Evolutionary conservation across 2,329 filamentous ascomycete genomes (phyloP).

Genomic region (Cephalotrichum gorgonifer): DNA sequence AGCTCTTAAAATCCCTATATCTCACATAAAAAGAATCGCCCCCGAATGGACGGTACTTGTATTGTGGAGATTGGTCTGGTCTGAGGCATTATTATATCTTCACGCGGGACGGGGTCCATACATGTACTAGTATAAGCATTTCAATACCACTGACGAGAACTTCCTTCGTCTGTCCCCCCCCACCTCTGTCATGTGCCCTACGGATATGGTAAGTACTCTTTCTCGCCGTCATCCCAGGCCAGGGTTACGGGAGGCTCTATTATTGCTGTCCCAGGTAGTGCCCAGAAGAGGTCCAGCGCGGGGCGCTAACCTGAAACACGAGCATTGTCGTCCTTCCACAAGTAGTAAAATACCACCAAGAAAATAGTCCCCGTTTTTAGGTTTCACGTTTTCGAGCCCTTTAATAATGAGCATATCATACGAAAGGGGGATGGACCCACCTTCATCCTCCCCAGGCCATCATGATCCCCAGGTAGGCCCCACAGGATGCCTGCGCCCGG

Average conservation of each 20-base stretch:
- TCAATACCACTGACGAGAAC: neutral
- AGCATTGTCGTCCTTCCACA: neutral
- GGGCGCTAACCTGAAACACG: neutral
- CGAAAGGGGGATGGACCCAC: no score
- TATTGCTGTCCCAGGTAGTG: neutral
- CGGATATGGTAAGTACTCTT: no score
- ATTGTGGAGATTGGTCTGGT: neutral
- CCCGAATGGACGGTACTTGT: neutral
- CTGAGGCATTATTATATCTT: no score
- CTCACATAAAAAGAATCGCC: neutral
- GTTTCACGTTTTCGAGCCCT: neutral
- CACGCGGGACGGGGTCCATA: neutral
- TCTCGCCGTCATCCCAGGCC: no score
- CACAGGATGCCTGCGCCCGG: no score
- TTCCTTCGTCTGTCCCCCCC: neutral
- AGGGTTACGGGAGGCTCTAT: neutral
- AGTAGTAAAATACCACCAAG: no score
- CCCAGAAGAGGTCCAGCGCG: neutral
- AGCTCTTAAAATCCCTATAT: neutral
- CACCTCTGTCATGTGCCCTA: no score
- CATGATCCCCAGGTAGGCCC: no score
- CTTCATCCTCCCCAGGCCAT: neutral
- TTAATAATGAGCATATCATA: no score
- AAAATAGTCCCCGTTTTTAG: neutral
- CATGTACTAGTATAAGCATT: no score